These are phyloP conservation scores for Akanthomyces lecanii DNA, from an alignment of 2,329 filamentous ascomycete species.

Conservation along the genomic window DNA sequence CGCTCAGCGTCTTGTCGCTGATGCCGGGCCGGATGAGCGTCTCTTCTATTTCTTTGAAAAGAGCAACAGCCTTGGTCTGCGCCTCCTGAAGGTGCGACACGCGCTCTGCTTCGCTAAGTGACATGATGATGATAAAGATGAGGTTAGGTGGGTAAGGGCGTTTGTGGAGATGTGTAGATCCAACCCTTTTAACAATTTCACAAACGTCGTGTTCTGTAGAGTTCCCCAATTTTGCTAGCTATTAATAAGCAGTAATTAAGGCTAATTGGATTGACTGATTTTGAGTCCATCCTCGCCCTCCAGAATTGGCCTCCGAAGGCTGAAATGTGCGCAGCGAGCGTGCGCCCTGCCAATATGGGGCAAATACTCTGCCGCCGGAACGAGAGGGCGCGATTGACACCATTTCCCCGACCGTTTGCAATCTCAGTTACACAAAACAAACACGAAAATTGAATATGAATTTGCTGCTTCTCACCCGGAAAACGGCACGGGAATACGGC, in stretches of 20 bases:
- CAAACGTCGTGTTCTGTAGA: not conserved
- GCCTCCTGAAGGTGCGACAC: slow-evolving; percentile 40
- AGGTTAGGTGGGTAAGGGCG: not conserved
- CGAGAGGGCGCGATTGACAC: not conserved
- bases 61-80: slow-evolving; percentile 39
- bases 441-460: not conserved
- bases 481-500: not conserved
- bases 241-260: not conserved
- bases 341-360: not conserved
- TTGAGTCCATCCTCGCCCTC: too few species aligned
- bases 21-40: slow-evolving; percentile 44
- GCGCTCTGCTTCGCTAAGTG: slow-evolving; percentile 20
- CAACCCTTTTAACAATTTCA: not conserved
- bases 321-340: not conserved
- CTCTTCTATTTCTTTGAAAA: slow-evolving; percentile 45
- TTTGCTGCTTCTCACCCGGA: too few species aligned
- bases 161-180: not conserved
- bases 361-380: not conserved
- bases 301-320: not conserved
- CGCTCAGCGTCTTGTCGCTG: slow-evolving; percentile 43
- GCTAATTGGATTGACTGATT: not conserved
- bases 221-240: not conserved
- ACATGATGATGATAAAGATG: not conserved
- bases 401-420: not conserved
- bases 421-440: not conserved